These are phyloP conservation scores for Ceratocystis albifundus DNA, from an alignment of 2,329 filamentous ascomycete species.

Conservation along the genomic window DNA sequence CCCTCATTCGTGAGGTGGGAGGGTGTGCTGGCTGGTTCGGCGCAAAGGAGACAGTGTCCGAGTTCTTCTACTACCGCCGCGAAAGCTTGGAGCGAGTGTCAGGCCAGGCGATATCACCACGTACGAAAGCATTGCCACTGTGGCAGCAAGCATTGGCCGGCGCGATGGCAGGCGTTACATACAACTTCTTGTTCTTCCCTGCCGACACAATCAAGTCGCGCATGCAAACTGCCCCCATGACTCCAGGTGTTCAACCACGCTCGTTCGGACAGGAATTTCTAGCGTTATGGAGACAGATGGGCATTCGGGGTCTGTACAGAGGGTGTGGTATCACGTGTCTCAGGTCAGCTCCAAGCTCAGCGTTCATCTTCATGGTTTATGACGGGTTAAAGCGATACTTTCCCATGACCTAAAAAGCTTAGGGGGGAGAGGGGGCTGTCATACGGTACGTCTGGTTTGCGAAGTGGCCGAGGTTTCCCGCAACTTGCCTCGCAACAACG, in stretches of 20 bases:
- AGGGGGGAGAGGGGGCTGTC: background rate
- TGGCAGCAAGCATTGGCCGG: constrained; percentile 83
- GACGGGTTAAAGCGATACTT: constrained; percentile 69
- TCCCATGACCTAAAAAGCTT: constrained; percentile 33
- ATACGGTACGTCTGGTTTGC: background rate
- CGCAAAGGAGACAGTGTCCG: constrained; percentile 67
- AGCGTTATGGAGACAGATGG: constrained; percentile 69
- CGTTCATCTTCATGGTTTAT: constrained; percentile 93
- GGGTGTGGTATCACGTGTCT: constrained; percentile 89
- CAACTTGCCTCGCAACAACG: background rate
- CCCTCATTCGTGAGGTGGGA: constrained; percentile 84
- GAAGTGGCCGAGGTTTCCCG: background rate
- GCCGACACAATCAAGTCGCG: constrained; percentile 95
- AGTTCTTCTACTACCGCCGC: constrained; percentile 53
- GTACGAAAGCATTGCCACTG: constrained; percentile 52
- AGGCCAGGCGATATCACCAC: constrained; percentile 45
- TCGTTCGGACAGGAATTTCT: constrained; percentile 63
- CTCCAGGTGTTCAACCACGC: constrained; percentile 41
- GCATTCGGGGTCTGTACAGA: constrained; percentile 74
- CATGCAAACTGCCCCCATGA: constrained; percentile 79
- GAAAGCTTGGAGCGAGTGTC: constrained; percentile 35
- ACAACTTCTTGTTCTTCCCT: constrained; percentile 96
- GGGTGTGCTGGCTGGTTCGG: constrained; percentile 95
- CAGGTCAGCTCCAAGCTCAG: constrained; percentile 85
- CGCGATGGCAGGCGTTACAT: constrained; percentile 77